Base-by-base conservation (phyloP, 495 filamentous ascomycete genomes). In the Penicillium samsonianum region DNA sequence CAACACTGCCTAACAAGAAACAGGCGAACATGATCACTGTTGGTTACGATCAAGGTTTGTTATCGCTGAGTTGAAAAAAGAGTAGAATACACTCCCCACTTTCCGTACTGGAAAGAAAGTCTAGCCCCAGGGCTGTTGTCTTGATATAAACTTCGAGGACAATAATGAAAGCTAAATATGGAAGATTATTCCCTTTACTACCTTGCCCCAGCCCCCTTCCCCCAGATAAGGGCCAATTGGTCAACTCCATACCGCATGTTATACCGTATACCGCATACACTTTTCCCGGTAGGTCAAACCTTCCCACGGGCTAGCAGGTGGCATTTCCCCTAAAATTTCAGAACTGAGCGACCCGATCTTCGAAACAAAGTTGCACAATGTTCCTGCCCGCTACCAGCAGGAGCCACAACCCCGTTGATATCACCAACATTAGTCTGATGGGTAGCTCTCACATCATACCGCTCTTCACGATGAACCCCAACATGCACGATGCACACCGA, bases 1-100 rank as follows among this genome's bases (percentile, higher is more conserved):
- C n/a, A 9, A 52, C 42, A 50, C 67, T 69, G 9, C 67, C 67
- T 3, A 69, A 33, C 8, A 69, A 25, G 30, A 69, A 69, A 26
- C 26, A 65, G 22, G 45, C 52, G 37, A 67, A 57, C 65, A 69
- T 65, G 49, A 35, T 62, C 35, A 6, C 33, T n/a, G 9, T 31
- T 31, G 30, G 10, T 31, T 2, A n/a, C n/a, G n/a, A 31, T 11
- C 28, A 16, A 28, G 48, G 46, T 25, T 26, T 22, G 22, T 19
- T n/a, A 33, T n/a, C n/a, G n/a, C n/a, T 48, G 45, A 23, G n/a
- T 11, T 8, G 14, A 19, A 35, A 23, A 33, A 50, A 35, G 25
- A 30, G 8, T 7, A n/a, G 10, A 50, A 5, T 22, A 31, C 4
- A n/a, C 26, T 14, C 45, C 26, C 30, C 30, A n/a, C n/a, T n/a